A percentile compares a stretch with the other conserved stretches of the same genome.
phyloP scores from a whole-genome alignment of 495 filamentous ascomycete genomes.

The Durotheca rogersii region DNA sequence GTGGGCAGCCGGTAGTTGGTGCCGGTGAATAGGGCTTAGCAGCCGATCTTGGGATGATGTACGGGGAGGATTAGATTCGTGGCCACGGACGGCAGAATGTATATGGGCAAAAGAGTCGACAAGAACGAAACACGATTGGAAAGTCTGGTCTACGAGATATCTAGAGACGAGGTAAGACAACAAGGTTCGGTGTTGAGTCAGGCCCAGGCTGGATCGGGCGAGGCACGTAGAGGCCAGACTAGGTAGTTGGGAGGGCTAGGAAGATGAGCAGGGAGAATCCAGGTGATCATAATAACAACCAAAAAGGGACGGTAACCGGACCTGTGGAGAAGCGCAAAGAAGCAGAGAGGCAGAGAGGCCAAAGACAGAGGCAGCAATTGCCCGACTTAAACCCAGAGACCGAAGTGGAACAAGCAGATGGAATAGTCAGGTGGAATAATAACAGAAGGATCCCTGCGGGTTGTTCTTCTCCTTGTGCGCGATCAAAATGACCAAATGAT shows the following conservation, averaged over 20 bases:
- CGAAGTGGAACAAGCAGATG: no score
- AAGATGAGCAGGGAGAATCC: no score
- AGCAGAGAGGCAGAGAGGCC: not conserved
- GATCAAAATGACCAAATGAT: constrained; percentile 5
- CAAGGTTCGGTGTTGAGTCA: no score
- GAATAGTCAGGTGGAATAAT: no score
- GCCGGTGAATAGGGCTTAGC: constrained; percentile 7
- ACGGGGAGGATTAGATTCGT: not conserved
- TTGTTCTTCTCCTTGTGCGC: constrained; percentile 19
- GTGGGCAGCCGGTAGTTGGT: constrained; percentile 5
- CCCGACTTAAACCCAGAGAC: no score
- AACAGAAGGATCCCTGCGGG: constrained; percentile 18
- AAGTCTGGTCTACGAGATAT: not conserved
- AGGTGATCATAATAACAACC: no score
- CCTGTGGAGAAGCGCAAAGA: not conserved
- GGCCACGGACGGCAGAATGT: not conserved
- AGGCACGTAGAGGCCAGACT: not conserved
- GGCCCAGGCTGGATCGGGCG: no score
- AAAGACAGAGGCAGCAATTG: no score
- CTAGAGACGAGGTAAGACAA: not conserved
- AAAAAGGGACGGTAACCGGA: no score
- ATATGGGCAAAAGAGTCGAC: no score
- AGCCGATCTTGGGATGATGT: not conserved
- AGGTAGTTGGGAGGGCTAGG: no score
- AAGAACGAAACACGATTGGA: not conserved